Percentiles rank a stretch among this genome's conserved stretches.
Evolutionary conservation across 164 flowering plant species (phyloP).

Genomic region (Brasenia schreberi): DNA sequence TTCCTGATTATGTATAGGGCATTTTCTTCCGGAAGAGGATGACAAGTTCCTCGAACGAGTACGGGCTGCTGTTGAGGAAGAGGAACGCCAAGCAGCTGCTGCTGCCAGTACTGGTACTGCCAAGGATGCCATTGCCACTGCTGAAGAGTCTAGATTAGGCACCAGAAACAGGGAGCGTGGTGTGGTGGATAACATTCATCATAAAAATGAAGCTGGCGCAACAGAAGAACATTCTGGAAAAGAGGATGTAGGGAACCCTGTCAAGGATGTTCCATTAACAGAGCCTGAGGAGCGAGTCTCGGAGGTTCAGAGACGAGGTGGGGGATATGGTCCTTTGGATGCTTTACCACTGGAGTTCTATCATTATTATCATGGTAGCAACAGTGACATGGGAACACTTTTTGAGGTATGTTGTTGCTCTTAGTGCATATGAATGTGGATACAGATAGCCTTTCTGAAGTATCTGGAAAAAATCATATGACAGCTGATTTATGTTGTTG

Average conservation of each 20-base stretch:
- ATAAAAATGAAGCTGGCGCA: conserved; percentile 10
- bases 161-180: conserved; percentile 15
- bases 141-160: conserved; percentile 57
- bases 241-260: conserved; percentile 7
- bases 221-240: conserved; percentile 11
- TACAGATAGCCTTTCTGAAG: too few relatives aligned
- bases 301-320: conserved; percentile 20
- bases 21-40: conserved; percentile 95
- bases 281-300: conserved; percentile 17
- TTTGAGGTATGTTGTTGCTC: conserved; percentile 50
- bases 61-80: conserved; percentile 93
- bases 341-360: conserved; percentile 78
- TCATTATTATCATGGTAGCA: conserved; percentile 94
- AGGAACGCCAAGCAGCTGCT: conserved; percentile 76
- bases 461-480: too few relatives aligned
- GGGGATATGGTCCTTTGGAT: conserved; percentile 37
- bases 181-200: conserved; percentile 11
- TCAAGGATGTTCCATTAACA: conserved; percentile 6
- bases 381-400: conserved; percentile 81
- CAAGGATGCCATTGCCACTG: conserved; percentile 77
- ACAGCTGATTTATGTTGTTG: too few relatives aligned
- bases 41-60: conserved; percentile 91
- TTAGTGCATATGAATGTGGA: background rate
- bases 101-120: conserved; percentile 79
- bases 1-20: conserved; percentile 36